phyloP scores from a whole-genome alignment of 2,329 filamentous ascomycete genomes.

The Canariomyces notabilis region DNA sequence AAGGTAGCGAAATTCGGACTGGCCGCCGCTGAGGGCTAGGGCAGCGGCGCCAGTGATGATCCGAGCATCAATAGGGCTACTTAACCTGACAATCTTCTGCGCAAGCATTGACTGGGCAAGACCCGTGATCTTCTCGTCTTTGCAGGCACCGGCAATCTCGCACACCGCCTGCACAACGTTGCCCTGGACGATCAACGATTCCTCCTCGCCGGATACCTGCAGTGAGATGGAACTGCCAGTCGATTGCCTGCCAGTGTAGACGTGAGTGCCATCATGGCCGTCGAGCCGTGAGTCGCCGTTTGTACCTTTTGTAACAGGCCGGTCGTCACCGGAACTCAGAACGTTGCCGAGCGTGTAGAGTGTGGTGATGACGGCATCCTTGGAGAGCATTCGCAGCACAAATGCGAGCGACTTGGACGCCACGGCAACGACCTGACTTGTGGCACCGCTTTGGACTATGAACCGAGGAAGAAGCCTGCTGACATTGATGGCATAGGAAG shows the following conservation, averaged over 20 bases:
- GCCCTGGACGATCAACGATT: slow-evolving; percentile 69
- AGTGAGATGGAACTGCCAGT: slow-evolving; percentile 77
- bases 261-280: slow-evolving; percentile 35
- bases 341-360: slow-evolving; percentile 96
- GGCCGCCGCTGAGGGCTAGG: slow-evolving; percentile 70
- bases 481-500: slow-evolving; percentile 66
- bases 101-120: slow-evolving; percentile 91
- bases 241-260: slow-evolving; percentile 53
- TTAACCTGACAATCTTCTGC: slow-evolving; percentile 91
- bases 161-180: slow-evolving; percentile 96
- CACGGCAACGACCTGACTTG: slow-evolving; percentile 62
- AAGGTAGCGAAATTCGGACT: slow-evolving; percentile 77
- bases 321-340: slow-evolving; percentile 66
- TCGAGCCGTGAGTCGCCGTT: slow-evolving; percentile 40
- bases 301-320: slow-evolving; percentile 48
- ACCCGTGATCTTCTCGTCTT: slow-evolving; percentile 88
- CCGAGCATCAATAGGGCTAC: slow-evolving; percentile 70
- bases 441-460: slow-evolving; percentile 76
- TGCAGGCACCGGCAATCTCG: slow-evolving; percentile 73
- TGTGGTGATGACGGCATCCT: slow-evolving; percentile 91
- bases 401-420: slow-evolving; percentile 83
- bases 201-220: slow-evolving; percentile 68
- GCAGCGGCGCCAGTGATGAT: slow-evolving; percentile 79
- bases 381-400: slow-evolving; percentile 74
- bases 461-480: slow-evolving; percentile 78